Evolutionary conservation across 805 yeast species (phyloP).

Genomic region (Blastobotrys peoriensis): DNA sequence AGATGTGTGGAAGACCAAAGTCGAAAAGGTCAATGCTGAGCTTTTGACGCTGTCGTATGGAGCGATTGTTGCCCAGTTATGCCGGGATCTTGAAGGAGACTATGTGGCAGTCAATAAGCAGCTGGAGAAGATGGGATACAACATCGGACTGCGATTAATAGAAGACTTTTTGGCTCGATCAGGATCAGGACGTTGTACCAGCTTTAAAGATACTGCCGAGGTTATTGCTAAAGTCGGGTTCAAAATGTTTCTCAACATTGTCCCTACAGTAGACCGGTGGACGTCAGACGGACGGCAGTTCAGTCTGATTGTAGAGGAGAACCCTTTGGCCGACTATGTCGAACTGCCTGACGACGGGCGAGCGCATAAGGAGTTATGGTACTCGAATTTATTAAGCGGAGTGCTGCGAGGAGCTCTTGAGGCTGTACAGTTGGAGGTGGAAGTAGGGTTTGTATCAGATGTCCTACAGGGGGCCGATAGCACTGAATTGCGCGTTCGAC

Average conservation of each 20-base stretch:
- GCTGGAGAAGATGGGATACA: constrained; percentile 89
- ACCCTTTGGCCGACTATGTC: constrained; percentile 92
- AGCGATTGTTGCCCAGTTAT: constrained; percentile 83
- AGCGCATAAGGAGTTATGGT: constrained; percentile 76
- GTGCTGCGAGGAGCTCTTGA: constrained; percentile 86
- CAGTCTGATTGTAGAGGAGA: constrained; percentile 67
- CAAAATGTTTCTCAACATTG: constrained; percentile 77
- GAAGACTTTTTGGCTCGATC: constrained; percentile 91
- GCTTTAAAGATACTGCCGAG: constrained; percentile 82
- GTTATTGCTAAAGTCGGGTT: constrained; percentile 81
- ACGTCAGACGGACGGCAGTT: constrained; percentile 68
- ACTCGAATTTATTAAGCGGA: constrained; percentile 84
- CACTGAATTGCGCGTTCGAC: constrained; percentile 72
- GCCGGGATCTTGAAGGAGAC: constrained; percentile 73
- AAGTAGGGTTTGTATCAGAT: constrained; percentile 73
- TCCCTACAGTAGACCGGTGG: constrained; percentile 75
- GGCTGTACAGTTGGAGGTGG: constrained; percentile 89
- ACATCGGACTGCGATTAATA: constrained; percentile 82
- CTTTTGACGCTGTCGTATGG: constrained; percentile 94
- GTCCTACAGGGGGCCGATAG: constrained; percentile 71
- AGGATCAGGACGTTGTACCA: constrained; percentile 73
- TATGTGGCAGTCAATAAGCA: constrained; percentile 76
- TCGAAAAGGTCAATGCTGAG: constrained; percentile 88
- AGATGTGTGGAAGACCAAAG: constrained; percentile 84
- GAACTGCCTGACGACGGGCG: constrained; percentile 81